A percentile compares a stretch with the other conserved stretches of the same genome.
Conservation (phyloP, 768 basidiomycete species). For the Hygrocybe punicea region DNA sequence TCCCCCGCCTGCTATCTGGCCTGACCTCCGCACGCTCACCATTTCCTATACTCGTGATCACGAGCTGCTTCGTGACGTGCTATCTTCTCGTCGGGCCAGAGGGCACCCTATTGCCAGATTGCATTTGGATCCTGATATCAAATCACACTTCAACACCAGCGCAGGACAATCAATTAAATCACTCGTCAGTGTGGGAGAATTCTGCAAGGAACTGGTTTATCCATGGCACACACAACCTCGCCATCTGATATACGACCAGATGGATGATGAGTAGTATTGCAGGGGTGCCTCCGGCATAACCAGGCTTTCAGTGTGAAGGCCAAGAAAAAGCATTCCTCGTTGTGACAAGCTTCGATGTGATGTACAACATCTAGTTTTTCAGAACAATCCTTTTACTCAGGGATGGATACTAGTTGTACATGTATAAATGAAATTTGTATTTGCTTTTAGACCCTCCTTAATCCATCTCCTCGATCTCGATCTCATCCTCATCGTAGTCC, state of each 20-base stretch:
- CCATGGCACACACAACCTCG: neutral
- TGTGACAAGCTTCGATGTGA: no score
- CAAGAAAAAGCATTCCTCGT: no score
- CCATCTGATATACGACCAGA: neutral
- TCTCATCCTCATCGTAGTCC: slow-evolving; percentile 50
- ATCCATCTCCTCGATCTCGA: slow-evolving; percentile 71
- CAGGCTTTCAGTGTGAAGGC: no score
- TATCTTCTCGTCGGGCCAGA: neutral
- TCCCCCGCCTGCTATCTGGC: neutral
- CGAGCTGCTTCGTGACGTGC: neutral
- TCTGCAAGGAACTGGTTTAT: neutral
- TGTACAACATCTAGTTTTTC: no score
- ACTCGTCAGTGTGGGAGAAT: neutral
- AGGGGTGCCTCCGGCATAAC: no score
- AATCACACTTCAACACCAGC: neutral
- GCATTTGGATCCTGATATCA: neutral
- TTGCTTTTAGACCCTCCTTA: no score
- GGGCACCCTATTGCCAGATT: neutral
- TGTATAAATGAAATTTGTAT: no score
- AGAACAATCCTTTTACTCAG: no score
- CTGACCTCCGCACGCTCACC: neutral
- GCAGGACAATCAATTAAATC: neutral
- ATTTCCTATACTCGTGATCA: neutral
- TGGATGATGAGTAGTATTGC: no score
- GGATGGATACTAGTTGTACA: neutral